These are phyloP conservation scores for Myrica gale DNA, from an alignment of 306 rosid genomes.

Conservation along the genomic window DNA sequence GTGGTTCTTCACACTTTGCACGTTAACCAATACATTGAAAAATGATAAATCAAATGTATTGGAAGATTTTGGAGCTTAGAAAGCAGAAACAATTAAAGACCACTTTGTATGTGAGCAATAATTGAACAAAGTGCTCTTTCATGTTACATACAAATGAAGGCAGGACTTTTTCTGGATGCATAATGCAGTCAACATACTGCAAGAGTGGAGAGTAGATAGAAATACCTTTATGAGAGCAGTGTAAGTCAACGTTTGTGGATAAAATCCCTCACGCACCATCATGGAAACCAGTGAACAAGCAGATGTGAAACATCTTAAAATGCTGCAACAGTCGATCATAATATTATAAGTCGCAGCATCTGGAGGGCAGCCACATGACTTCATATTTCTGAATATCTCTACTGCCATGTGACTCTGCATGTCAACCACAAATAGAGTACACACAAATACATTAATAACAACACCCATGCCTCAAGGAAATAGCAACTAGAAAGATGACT, in stretches of 20 bases:
- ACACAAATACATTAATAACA: constrained; percentile 22
- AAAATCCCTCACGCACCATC: constrained; percentile 77
- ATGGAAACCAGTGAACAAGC: constrained; percentile 58
- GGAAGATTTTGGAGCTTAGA: background rate
- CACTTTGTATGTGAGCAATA: background rate
- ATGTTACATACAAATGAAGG: constrained; percentile 22
- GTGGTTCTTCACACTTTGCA: background rate
- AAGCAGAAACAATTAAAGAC: background rate
- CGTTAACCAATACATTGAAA: background rate
- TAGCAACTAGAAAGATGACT: constrained; percentile 32
- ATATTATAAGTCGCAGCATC: constrained; percentile 60
- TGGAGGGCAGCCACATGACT: constrained; percentile 49
- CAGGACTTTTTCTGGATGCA: constrained; percentile 4
- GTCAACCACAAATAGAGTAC: constrained; percentile 37
- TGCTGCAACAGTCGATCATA: constrained; percentile 70
- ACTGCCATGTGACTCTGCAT: constrained; percentile 64
- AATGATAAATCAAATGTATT: background rate
- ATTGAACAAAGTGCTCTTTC: constrained; percentile 9
- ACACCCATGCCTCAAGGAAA: constrained; percentile 20
- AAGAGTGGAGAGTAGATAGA: constrained; percentile 21
- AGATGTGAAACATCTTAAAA: constrained; percentile 57
- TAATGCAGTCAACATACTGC: background rate
- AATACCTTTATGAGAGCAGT: constrained; percentile 64
- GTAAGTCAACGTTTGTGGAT: constrained; percentile 49
- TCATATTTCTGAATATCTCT: constrained; percentile 66